These are phyloP conservation scores for Hypoxylon sp. DNA, from an alignment of 2,329 filamentous ascomycete species.

Conservation along the genomic window DNA sequence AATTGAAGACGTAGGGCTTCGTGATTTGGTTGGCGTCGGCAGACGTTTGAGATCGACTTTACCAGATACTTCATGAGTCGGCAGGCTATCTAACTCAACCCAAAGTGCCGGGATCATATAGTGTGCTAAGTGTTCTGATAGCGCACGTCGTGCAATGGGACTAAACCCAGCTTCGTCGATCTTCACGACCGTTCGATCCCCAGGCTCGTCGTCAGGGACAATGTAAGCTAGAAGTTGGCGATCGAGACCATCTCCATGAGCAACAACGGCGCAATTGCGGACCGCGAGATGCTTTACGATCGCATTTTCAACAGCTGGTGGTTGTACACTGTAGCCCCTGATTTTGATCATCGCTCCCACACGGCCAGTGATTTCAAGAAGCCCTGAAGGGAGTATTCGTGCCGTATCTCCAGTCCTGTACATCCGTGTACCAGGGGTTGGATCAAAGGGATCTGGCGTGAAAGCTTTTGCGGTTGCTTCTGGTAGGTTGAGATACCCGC, in stretches of 20 bases:
- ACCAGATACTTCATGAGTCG: constrained; percentile 83
- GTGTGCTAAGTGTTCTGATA: constrained; percentile 78
- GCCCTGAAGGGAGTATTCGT: constrained; percentile 75
- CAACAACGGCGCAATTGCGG: constrained; percentile 78
- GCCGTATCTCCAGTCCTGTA: constrained; percentile 82
- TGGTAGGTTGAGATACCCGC: constrained; percentile 84
- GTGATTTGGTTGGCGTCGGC: constrained; percentile 73
- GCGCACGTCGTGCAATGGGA: constrained; percentile 74
- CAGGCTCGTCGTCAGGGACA: constrained; percentile 74
- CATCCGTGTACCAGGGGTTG: constrained; percentile 74
- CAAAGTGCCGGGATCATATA: constrained; percentile 88
- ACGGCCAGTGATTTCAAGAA: constrained; percentile 82
- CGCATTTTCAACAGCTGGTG: constrained; percentile 81
- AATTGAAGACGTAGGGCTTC: constrained; percentile 58
- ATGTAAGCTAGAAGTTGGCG: constrained; percentile 83
- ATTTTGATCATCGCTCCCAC: constrained; percentile 87
- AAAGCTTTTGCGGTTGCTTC: constrained; percentile 84
- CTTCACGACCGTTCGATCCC: constrained; percentile 72
- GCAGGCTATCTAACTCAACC: constrained; percentile 79
- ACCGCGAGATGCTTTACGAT: constrained; percentile 80
- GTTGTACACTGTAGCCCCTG: constrained; percentile 83
- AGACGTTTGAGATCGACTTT: constrained; percentile 82
- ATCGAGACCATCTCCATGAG: constrained; percentile 82
- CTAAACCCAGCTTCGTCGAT: constrained; percentile 81
- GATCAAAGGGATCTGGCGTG: constrained; percentile 74